These are phyloP conservation scores for Venturia carpophila DNA, from an alignment of 2,329 filamentous ascomycete genomes.

Conservation along the genomic window DNA sequence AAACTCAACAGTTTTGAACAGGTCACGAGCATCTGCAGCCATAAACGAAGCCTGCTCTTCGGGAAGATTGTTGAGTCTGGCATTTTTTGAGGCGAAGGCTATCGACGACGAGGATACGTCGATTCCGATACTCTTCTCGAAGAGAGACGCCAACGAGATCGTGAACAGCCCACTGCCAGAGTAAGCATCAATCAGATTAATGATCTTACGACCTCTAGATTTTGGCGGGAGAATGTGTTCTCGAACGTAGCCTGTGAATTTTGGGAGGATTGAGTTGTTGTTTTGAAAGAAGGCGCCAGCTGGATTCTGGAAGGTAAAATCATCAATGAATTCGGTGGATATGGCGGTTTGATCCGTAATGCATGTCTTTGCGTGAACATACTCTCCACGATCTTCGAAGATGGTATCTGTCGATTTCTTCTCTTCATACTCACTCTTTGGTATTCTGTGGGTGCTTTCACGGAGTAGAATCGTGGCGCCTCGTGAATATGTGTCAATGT, in stretches of 20 bases:
- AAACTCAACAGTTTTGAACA: slow-evolving; percentile 72
- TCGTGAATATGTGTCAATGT: slow-evolving; percentile 63
- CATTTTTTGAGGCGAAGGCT: slow-evolving; percentile 69
- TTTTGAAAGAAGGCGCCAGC: slow-evolving; percentile 98
- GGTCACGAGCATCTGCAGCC: slow-evolving; percentile 73
- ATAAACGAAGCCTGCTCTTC: slow-evolving; percentile 69
- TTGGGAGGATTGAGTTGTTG: slow-evolving; percentile 92
- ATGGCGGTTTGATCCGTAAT: slow-evolving; percentile 77
- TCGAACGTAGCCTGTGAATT: slow-evolving; percentile 81
- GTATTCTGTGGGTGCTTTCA: slow-evolving; percentile 67
- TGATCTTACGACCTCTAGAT: slow-evolving; percentile 43
- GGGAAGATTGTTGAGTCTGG: slow-evolving; percentile 62
- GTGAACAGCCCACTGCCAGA: slow-evolving; percentile 96
- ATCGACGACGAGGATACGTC: slow-evolving; percentile 80
- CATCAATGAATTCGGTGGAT: slow-evolving; percentile 79
- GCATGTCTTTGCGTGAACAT: slow-evolving; percentile 77
- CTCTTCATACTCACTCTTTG: slow-evolving; percentile 34
- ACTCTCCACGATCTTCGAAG: slow-evolving; percentile 48
- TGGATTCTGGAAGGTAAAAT: slow-evolving; percentile 80
- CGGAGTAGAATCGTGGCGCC: slow-evolving; percentile 85
- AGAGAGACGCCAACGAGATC: slow-evolving; percentile 78
- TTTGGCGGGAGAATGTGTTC: slow-evolving; percentile 44
- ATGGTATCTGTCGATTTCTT: slow-evolving; percentile 33
- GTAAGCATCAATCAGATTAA: slow-evolving; percentile 94
- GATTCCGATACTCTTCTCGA: slow-evolving; percentile 75